These are phyloP conservation scores for Phytophthora cactorum DNA, from an alignment of 352 stramenopile genomes.

Conservation along the genomic window DNA sequence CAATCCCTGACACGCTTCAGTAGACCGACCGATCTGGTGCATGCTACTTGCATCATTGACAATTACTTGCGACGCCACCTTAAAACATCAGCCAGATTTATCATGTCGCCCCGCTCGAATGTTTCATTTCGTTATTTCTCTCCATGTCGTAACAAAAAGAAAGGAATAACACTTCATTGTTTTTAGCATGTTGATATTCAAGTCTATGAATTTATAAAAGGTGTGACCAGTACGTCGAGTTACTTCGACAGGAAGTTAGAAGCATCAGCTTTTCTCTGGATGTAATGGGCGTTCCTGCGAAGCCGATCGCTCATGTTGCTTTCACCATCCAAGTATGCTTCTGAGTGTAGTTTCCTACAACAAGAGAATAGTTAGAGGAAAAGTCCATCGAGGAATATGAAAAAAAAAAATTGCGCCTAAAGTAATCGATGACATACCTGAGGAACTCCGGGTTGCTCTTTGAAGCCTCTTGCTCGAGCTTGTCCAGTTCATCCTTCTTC, in stretches of 20 bases:
- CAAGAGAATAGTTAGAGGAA: slow-evolving; percentile 12
- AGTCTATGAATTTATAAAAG: slow-evolving; percentile 4
- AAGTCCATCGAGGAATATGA: background rate
- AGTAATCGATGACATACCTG: slow-evolving; percentile 43
- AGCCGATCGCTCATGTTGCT: slow-evolving; percentile 79
- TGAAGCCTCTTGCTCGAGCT: slow-evolving; percentile 52
- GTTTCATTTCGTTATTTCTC: slow-evolving; percentile 28
- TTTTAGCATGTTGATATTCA: slow-evolving; percentile 6
- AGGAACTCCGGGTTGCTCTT: slow-evolving; percentile 77
- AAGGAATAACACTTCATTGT: slow-evolving; percentile 38
- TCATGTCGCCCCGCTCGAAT: slow-evolving; percentile 24
- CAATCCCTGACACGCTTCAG: slow-evolving; percentile 10
- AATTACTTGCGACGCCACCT: slow-evolving; percentile 1
- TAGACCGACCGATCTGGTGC: slow-evolving; percentile 35
- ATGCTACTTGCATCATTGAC: slow-evolving; percentile 5
- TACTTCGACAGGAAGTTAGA: slow-evolving; percentile 86
- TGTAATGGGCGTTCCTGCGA: slow-evolving; percentile 85
- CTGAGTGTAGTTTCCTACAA: slow-evolving; percentile 69
- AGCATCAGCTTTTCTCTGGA: slow-evolving; percentile 78
- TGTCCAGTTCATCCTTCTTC: slow-evolving; percentile 67
- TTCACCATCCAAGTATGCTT: slow-evolving; percentile 69
- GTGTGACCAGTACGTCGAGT: background rate
- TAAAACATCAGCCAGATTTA: slow-evolving; percentile 11
- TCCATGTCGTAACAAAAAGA: slow-evolving; percentile 29
- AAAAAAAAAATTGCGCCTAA: background rate